Base-by-base conservation (phyloP, 2,329 filamentous ascomycete genomes). In the Colletotrichum karsti region DNA sequence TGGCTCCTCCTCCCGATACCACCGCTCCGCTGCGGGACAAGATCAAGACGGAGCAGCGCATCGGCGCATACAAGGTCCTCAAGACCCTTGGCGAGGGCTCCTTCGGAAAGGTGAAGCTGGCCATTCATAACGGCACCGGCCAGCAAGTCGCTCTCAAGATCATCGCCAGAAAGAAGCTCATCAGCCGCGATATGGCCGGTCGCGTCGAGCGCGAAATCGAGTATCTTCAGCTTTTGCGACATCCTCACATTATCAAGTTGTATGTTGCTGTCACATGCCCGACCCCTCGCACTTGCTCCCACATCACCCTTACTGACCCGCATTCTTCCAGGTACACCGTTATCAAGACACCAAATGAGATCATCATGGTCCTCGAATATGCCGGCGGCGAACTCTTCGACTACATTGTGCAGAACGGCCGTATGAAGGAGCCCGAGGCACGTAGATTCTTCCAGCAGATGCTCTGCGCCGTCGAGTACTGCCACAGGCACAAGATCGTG, bases 241-340 rank as follows among this genome's bases (percentile, higher is more conserved):
- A 99, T 80, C 96, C 96, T 42, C 96, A 99, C 81, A 99, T 99
- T 78, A 99, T 99, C 85, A 99, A 99, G 83, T 88, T 99, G 90
- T 98, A 85, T 76, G 88, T 84, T 41, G 33, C 20, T 76, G 88
- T 84, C 42, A 35, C 20, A 53, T 53, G 28, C 42, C 20, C 5
- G 13, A 18, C 20, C 18, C 4, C 18, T 30, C 54, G 9, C 24
- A 15, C 46, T 50, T 50, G 5, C 30, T 15, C 3, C 41, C 7
- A 20, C 33, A 57, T 10, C 18, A n/a, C 18, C 12, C 28, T 58
- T 9, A 18, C 64, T 64, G 46, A 67, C 46, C 37, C 30, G 18
- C 10, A 30, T 22, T n/a, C 9, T 1, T 37, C 44, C 74, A 96
- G 93, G 63, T 97, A 94, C 81, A 98, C 96, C 30, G 96, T 99